These are phyloP conservation scores for Xylariaceae sp. DNA, from an alignment of 2,329 filamentous ascomycete species.

Conservation along the genomic window DNA sequence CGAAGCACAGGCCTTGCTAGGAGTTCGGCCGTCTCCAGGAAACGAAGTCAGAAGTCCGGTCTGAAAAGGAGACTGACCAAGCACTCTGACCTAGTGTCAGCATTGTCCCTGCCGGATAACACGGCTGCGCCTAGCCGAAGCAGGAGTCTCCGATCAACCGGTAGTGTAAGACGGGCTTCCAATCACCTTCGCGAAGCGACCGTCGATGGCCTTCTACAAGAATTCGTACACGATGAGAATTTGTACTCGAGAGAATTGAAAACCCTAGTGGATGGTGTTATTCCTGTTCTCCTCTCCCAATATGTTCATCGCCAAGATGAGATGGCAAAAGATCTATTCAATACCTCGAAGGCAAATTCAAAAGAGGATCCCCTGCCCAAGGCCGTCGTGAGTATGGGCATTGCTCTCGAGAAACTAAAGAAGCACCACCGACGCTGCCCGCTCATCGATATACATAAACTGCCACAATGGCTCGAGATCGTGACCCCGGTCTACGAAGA, in stretches of 20 bases:
- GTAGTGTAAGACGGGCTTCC: conserved; percentile 72
- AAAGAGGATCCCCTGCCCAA: conserved; percentile 66
- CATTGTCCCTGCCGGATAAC: conserved; percentile 70
- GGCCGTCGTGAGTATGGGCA: conserved; percentile 90
- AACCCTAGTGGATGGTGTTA: conserved; percentile 89
- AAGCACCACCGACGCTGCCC: conserved; percentile 77
- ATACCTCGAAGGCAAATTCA: conserved; percentile 46
- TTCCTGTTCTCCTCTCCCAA: conserved; percentile 84
- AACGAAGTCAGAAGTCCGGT: conserved; percentile 46
- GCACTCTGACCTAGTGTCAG: conserved; percentile 90
- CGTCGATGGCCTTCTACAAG: conserved; percentile 70
- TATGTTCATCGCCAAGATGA: conserved; percentile 69
- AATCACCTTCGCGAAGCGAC: conserved; percentile 65
- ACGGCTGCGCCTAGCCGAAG: conserved; percentile 53
- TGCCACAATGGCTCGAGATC: conserved; percentile 78
- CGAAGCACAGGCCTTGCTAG: conserved; percentile 48
- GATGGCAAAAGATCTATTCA: conserved; percentile 64
- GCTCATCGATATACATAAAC: conserved; percentile 62
- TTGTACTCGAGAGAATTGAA: conserved; percentile 89
- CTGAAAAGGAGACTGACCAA: conserved; percentile 78
- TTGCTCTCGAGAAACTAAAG: conserved; percentile 80
- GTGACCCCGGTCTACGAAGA: conserved; percentile 76
- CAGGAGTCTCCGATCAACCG: conserved; percentile 69
- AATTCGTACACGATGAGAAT: conserved; percentile 77
- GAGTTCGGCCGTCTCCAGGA: conserved; percentile 41